A percentile compares a stretch with the other conserved stretches of the same genome.
Evolutionary conservation across 208 protist genomes (phyloP).

Genomic region (Crithidia bombi): DNA sequence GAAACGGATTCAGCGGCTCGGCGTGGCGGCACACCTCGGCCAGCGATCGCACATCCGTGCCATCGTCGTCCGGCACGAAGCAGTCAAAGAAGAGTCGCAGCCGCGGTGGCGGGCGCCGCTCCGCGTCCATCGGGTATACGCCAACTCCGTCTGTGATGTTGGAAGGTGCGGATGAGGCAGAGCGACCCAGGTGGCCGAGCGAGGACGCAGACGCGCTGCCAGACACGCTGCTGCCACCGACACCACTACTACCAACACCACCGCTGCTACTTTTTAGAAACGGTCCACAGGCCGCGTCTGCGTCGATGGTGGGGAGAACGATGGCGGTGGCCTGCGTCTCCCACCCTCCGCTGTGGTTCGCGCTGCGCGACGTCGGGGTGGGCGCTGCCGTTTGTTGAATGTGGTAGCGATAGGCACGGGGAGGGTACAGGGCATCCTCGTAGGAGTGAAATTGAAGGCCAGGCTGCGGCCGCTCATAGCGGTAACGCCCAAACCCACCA

Average conservation of each 20-base stretch:
- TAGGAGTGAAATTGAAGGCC: constrained; percentile 51
- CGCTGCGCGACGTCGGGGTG: background rate
- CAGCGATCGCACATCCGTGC: constrained; percentile 14
- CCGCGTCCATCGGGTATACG: background rate
- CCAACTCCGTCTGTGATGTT: constrained; percentile 8
- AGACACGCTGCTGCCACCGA: background rate
- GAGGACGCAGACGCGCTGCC: constrained; percentile 16
- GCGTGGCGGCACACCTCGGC: constrained; percentile 28
- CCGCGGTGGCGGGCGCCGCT: constrained; percentile 43
- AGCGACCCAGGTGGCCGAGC: constrained; percentile 9
- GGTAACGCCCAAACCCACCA: constrained; percentile 31
- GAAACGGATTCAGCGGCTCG: constrained; percentile 77
- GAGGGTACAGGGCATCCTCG: constrained; percentile 70
- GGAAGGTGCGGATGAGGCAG: constrained; percentile 12
- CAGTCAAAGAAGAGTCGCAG: constrained; percentile 65
- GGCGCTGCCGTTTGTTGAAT: constrained; percentile 29
- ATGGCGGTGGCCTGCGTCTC: constrained; percentile 28
- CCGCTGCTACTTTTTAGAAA: constrained; percentile 13
- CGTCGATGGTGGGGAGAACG: constrained; percentile 78
- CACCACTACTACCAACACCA: constrained; percentile 12
- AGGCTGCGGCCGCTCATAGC: constrained; percentile 35
- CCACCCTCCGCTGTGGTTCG: background rate
- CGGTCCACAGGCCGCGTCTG: constrained; percentile 54
- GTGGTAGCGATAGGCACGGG: constrained; percentile 77
- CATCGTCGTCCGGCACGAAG: constrained; percentile 47